These are phyloP conservation scores for Dryas drummondii DNA, from an alignment of 306 rosid species.

Conservation along the genomic window DNA sequence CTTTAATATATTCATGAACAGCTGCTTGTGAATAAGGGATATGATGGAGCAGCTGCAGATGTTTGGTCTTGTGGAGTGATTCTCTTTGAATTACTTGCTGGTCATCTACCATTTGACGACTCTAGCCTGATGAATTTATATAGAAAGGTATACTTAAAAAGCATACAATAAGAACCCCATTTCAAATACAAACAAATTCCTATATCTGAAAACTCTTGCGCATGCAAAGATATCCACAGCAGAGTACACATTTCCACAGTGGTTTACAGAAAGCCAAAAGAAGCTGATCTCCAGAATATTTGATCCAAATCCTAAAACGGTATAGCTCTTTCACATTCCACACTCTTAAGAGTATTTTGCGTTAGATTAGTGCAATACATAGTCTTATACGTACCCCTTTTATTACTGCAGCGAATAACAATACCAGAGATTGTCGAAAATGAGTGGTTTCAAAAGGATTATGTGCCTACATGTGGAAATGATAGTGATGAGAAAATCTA, in stretches of 20 bases:
- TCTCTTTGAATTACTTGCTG: conserved; percentile 73
- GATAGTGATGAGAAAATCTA: conserved; percentile 37
- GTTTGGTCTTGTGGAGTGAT: conserved; percentile 91
- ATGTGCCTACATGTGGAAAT: conserved; percentile 41
- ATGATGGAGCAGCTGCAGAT: conserved; percentile 82
- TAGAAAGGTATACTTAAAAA: conserved; percentile 48
- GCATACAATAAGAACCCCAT: not conserved
- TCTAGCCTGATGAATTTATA: conserved; percentile 54
- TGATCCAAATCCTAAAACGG: conserved; percentile 53
- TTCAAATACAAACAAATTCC: conserved; percentile 17
- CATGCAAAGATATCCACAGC: conserved; percentile 59
- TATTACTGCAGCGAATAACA: conserved; percentile 51
- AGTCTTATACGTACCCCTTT: not conserved
- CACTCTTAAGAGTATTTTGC: not conserved
- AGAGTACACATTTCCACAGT: conserved; percentile 51
- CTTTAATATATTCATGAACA: conserved; percentile 24
- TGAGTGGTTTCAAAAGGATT: conserved; percentile 73
- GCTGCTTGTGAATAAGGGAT: conserved; percentile 55
- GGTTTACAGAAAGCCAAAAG: conserved; percentile 68
- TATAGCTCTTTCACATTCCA: conserved; percentile 26
- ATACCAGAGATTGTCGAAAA: conserved; percentile 55
- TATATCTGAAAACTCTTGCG: conserved; percentile 28
- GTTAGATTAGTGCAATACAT: not conserved
- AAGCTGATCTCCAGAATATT: conserved; percentile 59
- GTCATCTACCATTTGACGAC: conserved; percentile 74